phyloP scores from a whole-genome alignment of 352 stramenopile genomes.

The Pythium biforme region DNA sequence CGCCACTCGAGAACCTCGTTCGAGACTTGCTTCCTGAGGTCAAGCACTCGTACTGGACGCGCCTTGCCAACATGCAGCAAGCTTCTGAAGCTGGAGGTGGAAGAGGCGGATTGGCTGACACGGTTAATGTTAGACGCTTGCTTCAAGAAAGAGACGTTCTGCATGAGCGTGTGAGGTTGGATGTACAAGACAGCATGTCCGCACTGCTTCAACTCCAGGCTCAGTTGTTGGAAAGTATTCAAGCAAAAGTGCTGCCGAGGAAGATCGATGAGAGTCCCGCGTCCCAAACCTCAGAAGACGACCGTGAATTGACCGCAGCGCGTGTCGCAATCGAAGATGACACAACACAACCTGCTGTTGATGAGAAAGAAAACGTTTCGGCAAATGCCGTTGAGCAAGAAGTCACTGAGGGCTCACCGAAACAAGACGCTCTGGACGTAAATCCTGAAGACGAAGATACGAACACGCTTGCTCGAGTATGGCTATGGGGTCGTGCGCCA shows the following conservation, averaged over 20 bases:
- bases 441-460: conserved; percentile 15
- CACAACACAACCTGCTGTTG: background rate
- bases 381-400: conserved; percentile 15
- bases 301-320: conserved; percentile 1
- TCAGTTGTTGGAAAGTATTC: conserved; percentile 36
- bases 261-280: background rate
- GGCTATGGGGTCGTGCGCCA: conserved; percentile 69
- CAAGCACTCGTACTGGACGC: conserved; percentile 78
- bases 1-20: conserved; percentile 41
- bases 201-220: conserved; percentile 51
- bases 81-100: background rate
- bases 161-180: conserved; percentile 35
- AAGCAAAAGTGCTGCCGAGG: conserved; percentile 8
- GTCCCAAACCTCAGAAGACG: conserved; percentile 1
- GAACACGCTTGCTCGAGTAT: conserved; percentile 29
- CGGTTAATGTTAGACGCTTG: conserved; percentile 40
- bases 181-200: conserved; percentile 58
- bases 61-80: conserved; percentile 33
- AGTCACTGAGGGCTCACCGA: background rate
- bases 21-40: conserved; percentile 61
- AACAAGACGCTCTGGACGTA: background rate
- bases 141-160: conserved; percentile 52
- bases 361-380: conserved; percentile 1
- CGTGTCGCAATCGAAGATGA: conserved; percentile 6
- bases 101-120: conserved; percentile 8